Conservation (phyloP, 176 grass and related monocot species). For the Rhipidocladum racemiflorum region DNA sequence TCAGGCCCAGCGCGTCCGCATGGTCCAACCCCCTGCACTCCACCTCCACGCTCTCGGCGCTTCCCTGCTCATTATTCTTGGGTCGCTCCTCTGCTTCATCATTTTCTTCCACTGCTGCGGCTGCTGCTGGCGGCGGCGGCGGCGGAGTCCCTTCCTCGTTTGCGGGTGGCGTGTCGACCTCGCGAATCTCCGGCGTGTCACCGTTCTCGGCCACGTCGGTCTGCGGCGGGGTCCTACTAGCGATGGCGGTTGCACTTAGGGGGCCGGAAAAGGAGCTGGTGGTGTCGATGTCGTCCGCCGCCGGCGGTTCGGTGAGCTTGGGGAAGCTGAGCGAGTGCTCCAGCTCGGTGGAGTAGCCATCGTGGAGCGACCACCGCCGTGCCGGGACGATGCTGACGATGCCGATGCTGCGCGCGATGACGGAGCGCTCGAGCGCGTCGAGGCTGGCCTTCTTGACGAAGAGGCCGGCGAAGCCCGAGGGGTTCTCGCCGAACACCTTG, state of each 20-base stretch:
- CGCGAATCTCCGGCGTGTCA: constrained; percentile 29
- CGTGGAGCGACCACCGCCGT: constrained; percentile 48
- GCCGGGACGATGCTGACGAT: constrained; percentile 75
- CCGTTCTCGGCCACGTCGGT: background rate
- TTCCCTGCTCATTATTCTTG: constrained; percentile 17
- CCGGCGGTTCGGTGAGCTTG: constrained; percentile 10
- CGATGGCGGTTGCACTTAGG: constrained; percentile 23
- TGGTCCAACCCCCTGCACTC: constrained; percentile 84
- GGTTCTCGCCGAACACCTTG: constrained; percentile 91
- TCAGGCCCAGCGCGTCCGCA: constrained; percentile 65
- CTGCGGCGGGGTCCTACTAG: background rate
- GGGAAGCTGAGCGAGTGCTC: constrained; percentile 46
- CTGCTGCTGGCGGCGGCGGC: background rate
- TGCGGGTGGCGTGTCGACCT: constrained; percentile 12
- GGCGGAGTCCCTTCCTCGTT: background rate
- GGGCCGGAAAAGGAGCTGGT: constrained; percentile 71
- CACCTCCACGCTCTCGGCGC: constrained; percentile 43
- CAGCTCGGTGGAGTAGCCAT: constrained; percentile 64
- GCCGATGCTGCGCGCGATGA: constrained; percentile 77
- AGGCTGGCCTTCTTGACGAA: constrained; percentile 70
- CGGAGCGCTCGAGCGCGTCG: constrained; percentile 62
- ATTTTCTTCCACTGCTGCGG: background rate
- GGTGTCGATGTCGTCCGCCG: constrained; percentile 52
- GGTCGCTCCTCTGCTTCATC: background rate
- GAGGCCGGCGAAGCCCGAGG: constrained; percentile 77